Evolutionary conservation across 2,329 filamentous ascomycete species (phyloP).

Genomic region (Dactylonectria macrodidyma): DNA sequence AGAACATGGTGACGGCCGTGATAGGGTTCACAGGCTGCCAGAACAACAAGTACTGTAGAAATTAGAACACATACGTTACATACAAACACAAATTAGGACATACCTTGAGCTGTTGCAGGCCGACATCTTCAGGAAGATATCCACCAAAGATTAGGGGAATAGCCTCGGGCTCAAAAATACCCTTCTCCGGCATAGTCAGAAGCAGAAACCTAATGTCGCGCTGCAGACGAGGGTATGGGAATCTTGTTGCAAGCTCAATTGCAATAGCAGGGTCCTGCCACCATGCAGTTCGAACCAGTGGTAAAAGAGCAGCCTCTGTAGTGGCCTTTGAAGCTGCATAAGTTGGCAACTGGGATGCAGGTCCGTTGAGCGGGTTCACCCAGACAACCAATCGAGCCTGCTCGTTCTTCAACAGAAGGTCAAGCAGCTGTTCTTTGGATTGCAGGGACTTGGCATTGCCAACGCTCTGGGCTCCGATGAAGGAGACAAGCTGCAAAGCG

Average conservation of each 20-base stretch:
- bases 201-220: conserved; percentile 85
- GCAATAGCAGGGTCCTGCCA: conserved; percentile 86
- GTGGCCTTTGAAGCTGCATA: conserved; percentile 58
- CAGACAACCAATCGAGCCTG: conserved; percentile 88
- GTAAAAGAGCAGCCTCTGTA: conserved; percentile 65
- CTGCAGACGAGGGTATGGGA: conserved; percentile 80
- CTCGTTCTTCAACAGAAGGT: conserved; percentile 87
- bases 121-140: conserved; percentile 83
- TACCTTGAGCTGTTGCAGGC: conserved; percentile 86
- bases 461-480: conserved; percentile 67
- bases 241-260: conserved; percentile 86
- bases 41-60: conserved; percentile 83
- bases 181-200: conserved; percentile 87
- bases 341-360: conserved; percentile 54
- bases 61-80: conserved; percentile 33
- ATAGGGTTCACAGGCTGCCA: conserved; percentile 95
- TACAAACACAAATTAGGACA: conserved; percentile 12
- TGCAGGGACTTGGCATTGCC: conserved; percentile 77
- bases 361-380: conserved; percentile 84
- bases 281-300: conserved; percentile 88
- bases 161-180: conserved; percentile 84
- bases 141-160: conserved; percentile 86
- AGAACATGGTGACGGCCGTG: conserved; percentile 92
- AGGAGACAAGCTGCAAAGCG: conserved; percentile 75
- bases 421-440: conserved; percentile 86